Conservation (phyloP, 2,329 filamentous ascomycete species). For the Juglanconis juglandina region DNA sequence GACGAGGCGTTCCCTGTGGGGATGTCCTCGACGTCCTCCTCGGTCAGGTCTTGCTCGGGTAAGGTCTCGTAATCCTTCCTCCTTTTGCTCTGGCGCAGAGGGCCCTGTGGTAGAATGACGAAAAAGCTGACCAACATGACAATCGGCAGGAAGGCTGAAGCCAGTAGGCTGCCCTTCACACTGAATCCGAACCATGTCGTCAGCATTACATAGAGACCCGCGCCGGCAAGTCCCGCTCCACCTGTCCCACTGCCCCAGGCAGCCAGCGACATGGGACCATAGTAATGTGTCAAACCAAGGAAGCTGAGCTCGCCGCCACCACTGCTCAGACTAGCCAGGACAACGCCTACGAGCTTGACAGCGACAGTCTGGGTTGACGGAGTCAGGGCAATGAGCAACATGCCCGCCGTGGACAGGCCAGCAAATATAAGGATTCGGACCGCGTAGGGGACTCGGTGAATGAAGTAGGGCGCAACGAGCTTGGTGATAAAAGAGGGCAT, state of each 20-base stretch:
- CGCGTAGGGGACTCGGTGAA: conserved; percentile 79
- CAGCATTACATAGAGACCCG: conserved; percentile 80
- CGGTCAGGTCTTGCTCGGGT: conserved; percentile 37
- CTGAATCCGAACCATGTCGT: conserved; percentile 76
- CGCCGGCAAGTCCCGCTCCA: conserved; percentile 80
- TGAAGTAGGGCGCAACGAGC: conserved; percentile 87
- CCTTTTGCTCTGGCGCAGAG: conserved; percentile 48
- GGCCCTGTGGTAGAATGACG: conserved; percentile 66
- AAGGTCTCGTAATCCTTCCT: conserved; percentile 54
- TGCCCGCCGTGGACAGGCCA: conserved; percentile 72
- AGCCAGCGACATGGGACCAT: conserved; percentile 80
- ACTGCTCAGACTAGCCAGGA: conserved; percentile 79
- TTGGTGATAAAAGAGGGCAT: conserved; percentile 87
- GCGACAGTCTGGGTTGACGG: conserved; percentile 63
- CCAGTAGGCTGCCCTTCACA: conserved; percentile 70
- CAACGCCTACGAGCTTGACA: conserved; percentile 76
- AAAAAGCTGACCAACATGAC: conserved; percentile 90
- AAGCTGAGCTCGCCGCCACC: conserved; percentile 90
- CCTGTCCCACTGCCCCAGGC: conserved; percentile 93
- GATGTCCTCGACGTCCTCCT: conserved; percentile 32
- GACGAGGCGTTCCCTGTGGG: conserved; percentile 41
- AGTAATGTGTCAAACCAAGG: conserved; percentile 87
- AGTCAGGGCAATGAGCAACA: conserved; percentile 83
- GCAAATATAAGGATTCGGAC: conserved; percentile 73
- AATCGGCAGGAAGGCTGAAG: conserved; percentile 73